Percentiles rank a stretch among this genome's conserved stretches.
These are phyloP conservation scores for Lipomyces lipofer DNA, from an alignment of 805 yeast genomes.

Conservation along the genomic window DNA sequence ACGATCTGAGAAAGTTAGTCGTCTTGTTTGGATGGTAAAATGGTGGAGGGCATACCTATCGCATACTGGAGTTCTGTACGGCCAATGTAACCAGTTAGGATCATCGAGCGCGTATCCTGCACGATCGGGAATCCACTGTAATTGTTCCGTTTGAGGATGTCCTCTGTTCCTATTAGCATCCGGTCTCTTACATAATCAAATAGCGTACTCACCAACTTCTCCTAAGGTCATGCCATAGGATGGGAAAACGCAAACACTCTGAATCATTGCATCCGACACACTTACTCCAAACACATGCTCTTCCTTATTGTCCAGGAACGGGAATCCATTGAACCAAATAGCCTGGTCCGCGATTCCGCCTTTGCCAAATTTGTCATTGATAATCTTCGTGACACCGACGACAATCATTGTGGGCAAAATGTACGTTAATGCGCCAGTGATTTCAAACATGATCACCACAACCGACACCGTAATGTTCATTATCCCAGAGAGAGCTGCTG, in stretches of 20 bases:
- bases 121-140: constrained; percentile 44
- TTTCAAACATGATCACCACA: constrained; percentile 91
- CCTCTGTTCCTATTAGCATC: too few relatives aligned
- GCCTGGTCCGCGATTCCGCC: constrained; percentile 96
- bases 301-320: constrained; percentile 70
- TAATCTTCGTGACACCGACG: constrained; percentile 79
- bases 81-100: constrained; percentile 40
- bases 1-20: too few relatives aligned
- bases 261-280: constrained; percentile 65
- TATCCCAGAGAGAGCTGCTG: constrained; percentile 90
- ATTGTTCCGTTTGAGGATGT: constrained; percentile 26
- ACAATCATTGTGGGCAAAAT: constrained; percentile 96
- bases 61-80: constrained; percentile 35
- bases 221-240: constrained; percentile 31
- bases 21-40: not conserved
- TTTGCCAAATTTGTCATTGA: constrained; percentile 73
- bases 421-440: constrained; percentile 91
- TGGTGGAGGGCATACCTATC: too few relatives aligned
- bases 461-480: constrained; percentile 91
- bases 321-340: constrained; percentile 85
- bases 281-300: constrained; percentile 57
- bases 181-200: not conserved
- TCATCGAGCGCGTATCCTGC: constrained; percentile 33
- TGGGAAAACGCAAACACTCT: constrained; percentile 30
- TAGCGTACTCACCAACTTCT: too few relatives aligned